Percentiles rank a stretch among this genome's conserved stretches.
Evolutionary conservation across 805 yeast species (phyloP).

Genomic region (Wickerhamiella azymoides): DNA sequence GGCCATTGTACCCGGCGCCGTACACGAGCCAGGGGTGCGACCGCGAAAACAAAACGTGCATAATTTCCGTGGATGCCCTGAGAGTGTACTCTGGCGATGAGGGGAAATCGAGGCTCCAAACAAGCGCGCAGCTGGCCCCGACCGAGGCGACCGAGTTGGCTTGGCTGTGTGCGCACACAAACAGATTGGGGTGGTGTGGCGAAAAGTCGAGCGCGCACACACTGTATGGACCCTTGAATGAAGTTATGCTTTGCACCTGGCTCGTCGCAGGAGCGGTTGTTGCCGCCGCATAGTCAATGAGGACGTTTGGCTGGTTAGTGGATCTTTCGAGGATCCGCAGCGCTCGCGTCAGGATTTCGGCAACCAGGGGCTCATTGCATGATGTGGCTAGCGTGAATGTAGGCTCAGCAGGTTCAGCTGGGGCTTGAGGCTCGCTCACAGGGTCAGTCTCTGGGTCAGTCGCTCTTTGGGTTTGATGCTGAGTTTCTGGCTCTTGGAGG

Average conservation of each 20-base stretch:
- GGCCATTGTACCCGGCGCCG: slow-evolving; percentile 39
- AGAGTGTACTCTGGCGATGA: slow-evolving; percentile 30
- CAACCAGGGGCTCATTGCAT: background rate
- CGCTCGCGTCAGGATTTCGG: slow-evolving; percentile 8
- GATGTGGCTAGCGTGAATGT: background rate
- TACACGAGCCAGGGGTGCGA: slow-evolving; percentile 28
- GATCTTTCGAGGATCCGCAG: slow-evolving; percentile 23
- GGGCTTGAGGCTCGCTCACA: background rate
- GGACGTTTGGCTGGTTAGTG: slow-evolving; percentile 21
- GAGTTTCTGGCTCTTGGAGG: background rate
- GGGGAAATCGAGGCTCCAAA: slow-evolving; percentile 26
- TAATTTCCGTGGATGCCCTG: slow-evolving; percentile 30
- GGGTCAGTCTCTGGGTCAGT: background rate
- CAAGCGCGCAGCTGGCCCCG: slow-evolving; percentile 14
- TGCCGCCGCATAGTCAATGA: slow-evolving; percentile 20
- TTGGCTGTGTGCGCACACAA: slow-evolving; percentile 25
- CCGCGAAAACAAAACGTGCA: slow-evolving; percentile 30
- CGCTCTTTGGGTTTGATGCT: background rate
- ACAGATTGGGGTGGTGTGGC: slow-evolving; percentile 23
- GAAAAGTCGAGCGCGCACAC: slow-evolving; percentile 28
- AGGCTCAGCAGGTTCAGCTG: background rate
- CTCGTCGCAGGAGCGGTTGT: background rate
- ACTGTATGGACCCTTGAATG: slow-evolving; percentile 8
- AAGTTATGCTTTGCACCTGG: background rate
- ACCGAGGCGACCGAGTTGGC: background rate